Conservation (phyloP, 2,329 filamentous ascomycete species). For the Nemania diffusa region DNA sequence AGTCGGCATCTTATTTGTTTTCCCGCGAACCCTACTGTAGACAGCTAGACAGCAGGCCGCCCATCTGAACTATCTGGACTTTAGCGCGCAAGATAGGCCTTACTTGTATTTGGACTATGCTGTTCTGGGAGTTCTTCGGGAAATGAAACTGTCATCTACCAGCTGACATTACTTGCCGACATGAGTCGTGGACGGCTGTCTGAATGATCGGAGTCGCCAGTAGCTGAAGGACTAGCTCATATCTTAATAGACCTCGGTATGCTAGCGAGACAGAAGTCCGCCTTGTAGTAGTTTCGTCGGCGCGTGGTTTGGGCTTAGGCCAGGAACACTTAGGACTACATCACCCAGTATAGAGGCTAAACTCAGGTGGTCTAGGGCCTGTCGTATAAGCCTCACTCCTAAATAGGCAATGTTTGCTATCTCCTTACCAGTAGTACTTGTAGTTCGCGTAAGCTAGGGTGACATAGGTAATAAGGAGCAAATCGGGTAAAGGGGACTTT, state of each 20-base stretch:
- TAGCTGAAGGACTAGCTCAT: conserved; percentile 14
- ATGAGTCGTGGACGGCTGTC: neutral
- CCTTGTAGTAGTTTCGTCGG: conserved; percentile 5
- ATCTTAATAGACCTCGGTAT: conserved; percentile 21
- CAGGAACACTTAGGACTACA: conserved; percentile 5
- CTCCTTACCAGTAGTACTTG: neutral
- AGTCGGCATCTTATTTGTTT: conserved; percentile 1
- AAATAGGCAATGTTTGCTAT: neutral
- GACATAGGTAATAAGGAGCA: neutral
- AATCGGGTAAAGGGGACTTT: neutral
- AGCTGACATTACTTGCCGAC: neutral
- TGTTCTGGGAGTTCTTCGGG: neutral
- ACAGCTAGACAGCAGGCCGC: neutral
- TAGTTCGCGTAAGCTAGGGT: neutral
- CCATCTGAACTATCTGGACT: neutral
- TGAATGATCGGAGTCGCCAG: conserved; percentile 16
- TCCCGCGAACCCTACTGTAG: conserved; percentile 5
- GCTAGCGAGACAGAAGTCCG: conserved; percentile 5
- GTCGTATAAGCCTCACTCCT: neutral
- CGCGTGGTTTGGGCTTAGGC: neutral
- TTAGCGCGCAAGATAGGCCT: neutral
- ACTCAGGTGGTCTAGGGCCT: neutral
- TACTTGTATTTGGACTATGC: neutral
- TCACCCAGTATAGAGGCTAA: conserved; percentile 18
- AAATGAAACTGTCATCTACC: conserved; percentile 4